phyloP scores from a whole-genome alignment of 2,329 filamentous ascomycete species.

The Diaporthe humulicola region DNA sequence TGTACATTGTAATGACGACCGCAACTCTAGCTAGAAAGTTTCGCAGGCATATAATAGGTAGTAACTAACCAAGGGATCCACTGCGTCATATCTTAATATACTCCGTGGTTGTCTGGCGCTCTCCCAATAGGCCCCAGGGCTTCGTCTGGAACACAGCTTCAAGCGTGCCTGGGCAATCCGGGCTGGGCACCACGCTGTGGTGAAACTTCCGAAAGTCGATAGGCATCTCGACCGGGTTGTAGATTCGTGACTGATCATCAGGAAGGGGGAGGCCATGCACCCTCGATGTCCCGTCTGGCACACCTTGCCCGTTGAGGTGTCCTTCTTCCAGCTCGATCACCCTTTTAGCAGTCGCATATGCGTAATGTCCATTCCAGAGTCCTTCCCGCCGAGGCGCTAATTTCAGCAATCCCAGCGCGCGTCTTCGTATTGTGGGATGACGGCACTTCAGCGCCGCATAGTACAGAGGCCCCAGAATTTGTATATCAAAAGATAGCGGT shows the following conservation, averaged over 20 bases:
- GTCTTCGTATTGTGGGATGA: background rate
- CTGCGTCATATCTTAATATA: background rate
- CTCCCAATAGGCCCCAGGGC: background rate
- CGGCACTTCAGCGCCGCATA: constrained; percentile 15
- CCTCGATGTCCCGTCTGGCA: background rate
- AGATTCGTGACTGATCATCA: background rate
- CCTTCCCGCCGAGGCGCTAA: constrained; percentile 1
- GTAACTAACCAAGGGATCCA: background rate
- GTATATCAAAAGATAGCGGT: background rate
- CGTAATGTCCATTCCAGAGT: background rate
- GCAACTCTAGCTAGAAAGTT: background rate
- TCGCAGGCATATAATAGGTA: background rate
- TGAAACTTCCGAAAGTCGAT: background rate
- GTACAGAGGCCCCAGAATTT: background rate
- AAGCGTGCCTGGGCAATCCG: constrained; percentile 1
- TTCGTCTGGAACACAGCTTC: background rate
- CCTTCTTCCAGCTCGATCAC: constrained; percentile 8
- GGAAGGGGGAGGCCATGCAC: background rate
- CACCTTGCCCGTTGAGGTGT: background rate
- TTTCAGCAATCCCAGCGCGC: background rate
- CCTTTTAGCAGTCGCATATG: background rate
- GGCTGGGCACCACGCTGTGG: background rate
- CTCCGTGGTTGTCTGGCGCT: background rate
- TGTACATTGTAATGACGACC: background rate
- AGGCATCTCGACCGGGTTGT: background rate